Conservation (phyloP, 768 basidiomycete genomes). For the Rhodotorula toruloides region DNA sequence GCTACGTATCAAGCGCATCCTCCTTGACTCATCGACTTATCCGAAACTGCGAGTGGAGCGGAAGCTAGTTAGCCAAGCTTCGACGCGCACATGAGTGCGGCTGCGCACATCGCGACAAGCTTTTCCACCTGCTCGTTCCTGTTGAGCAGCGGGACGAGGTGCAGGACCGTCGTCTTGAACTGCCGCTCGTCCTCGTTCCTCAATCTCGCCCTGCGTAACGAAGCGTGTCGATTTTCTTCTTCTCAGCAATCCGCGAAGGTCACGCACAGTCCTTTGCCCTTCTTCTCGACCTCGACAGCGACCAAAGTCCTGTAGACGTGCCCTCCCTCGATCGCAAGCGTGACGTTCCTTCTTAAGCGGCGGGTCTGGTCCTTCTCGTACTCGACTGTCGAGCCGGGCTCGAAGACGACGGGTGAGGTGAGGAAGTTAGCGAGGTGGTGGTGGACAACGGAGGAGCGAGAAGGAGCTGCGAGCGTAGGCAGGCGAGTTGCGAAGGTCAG, state of each 20-base stretch:
- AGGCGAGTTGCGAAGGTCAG: not conserved
- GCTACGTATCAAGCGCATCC: no score
- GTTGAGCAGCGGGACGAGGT: slow-evolving; percentile 9
- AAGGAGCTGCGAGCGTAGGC: no score
- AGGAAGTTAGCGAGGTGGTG: no score
- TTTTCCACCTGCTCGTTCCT: not conserved
- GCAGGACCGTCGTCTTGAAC: not conserved
- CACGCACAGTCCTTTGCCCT: not conserved
- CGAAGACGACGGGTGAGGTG: no score
- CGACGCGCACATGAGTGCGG: not conserved
- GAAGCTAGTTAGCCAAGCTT: not conserved
- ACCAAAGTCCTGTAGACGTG: not conserved
- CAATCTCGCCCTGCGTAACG: no score
- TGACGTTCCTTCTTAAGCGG: slow-evolving; percentile 12
- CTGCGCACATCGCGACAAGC: slow-evolving; percentile 16
- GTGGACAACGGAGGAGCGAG: no score
- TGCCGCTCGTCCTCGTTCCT: not conserved
- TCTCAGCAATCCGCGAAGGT: not conserved
- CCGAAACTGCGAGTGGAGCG: not conserved
- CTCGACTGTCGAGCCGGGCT: not conserved
- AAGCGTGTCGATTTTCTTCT: no score
- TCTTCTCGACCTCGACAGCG: not conserved
- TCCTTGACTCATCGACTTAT: not conserved
- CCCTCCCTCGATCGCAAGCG: not conserved
- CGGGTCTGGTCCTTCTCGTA: not conserved